Evolutionary conservation across 768 basidiomycete genomes (phyloP), one percentile per base, ranked within the genome.

Genomic region (Lentinula aciculospora): DNA sequence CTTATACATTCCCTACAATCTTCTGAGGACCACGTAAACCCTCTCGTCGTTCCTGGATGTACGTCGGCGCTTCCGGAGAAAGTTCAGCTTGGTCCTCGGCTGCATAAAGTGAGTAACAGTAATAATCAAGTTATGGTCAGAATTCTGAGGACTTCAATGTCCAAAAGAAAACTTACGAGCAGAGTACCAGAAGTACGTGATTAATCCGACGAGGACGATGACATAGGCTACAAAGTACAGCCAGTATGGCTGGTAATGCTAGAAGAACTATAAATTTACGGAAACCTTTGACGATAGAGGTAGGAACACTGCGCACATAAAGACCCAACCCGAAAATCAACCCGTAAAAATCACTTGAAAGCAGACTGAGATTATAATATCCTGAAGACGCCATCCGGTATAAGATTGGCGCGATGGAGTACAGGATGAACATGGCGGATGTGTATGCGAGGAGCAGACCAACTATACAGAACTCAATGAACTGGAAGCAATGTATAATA

Each of bases 341-440:
- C 29, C 92, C 90, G 65, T 86, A 94, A 63, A 93, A 94, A 71
- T 94, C 91, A 67, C 88, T 88, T 13, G 92, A 87, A n/a, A 94
- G 81, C 9, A 94, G 70, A 63, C 86, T 89, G 61, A 94, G 77
- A 66, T 94, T 94, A 72, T 84, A 94, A 74, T 85, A 94, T 6
- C 89, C 83, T 17, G 90, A 91, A 0, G 92, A 93, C 12, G 92
- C 87, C 69, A 89, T 78, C 58, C 92, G 87, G 71, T 94, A 94
- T 39, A 94, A 71, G 62, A 93, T 61, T n/a, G 92, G 92, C 3
- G 92, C 89, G 46, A 88, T 81, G 36, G 91, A 93, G 67, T 94
- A 94, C 53, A 94, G 69, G 61, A 92, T 85, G 57, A 89, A 75
- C 92, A 94, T 88, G 1, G 92, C 90, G 81, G 73, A 67, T 21